Conservation (phyloP, 805 yeast species). For the Candida methanosorbosa region DNA sequence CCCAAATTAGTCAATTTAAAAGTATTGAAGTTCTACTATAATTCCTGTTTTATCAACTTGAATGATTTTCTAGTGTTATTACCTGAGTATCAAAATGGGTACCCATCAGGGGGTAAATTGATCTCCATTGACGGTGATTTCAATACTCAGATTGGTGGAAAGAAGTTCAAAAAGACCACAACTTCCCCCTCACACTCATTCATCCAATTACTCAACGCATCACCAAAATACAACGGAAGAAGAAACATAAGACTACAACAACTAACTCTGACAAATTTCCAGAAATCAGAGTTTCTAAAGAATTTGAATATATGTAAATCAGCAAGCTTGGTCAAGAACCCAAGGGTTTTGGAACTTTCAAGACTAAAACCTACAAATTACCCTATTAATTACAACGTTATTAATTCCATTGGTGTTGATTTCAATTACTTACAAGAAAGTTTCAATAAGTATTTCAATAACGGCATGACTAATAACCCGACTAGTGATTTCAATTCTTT, state of each 20-base stretch:
- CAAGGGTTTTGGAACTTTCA: slow-evolving; percentile 7
- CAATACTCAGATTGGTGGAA: not conserved
- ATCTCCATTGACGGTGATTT: slow-evolving; percentile 9
- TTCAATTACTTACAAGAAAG: slow-evolving; percentile 10
- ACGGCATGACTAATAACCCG: slow-evolving; percentile 9
- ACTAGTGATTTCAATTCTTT: slow-evolving; percentile 4
- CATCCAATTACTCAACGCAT: not conserved
- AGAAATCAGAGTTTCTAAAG: slow-evolving; percentile 1
- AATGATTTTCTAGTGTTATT: slow-evolving; percentile 3
- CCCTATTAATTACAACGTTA: slow-evolving; percentile 8
- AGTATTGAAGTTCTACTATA: slow-evolving; percentile 10
- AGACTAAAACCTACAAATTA: slow-evolving; percentile 4
- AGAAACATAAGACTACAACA: slow-evolving; percentile 2
- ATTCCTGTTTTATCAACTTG: slow-evolving; percentile 12
- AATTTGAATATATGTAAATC: slow-evolving; percentile 2
- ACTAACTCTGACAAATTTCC: slow-evolving; percentile 5
- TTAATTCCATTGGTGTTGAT: slow-evolving; percentile 9
- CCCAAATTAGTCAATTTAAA: slow-evolving; percentile 7
- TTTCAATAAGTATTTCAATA: slow-evolving; percentile 11
- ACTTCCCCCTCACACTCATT: not conserved
- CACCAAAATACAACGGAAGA: not conserved
- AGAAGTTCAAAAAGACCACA: too few species aligned
- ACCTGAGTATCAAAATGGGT: slow-evolving; percentile 1
- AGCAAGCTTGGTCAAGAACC: not conserved
- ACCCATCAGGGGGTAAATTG: slow-evolving; percentile 4